These are phyloP conservation scores for Tolypocladium guangdongense DNA, from an alignment of 2,329 filamentous ascomycete species.

Conservation along the genomic window DNA sequence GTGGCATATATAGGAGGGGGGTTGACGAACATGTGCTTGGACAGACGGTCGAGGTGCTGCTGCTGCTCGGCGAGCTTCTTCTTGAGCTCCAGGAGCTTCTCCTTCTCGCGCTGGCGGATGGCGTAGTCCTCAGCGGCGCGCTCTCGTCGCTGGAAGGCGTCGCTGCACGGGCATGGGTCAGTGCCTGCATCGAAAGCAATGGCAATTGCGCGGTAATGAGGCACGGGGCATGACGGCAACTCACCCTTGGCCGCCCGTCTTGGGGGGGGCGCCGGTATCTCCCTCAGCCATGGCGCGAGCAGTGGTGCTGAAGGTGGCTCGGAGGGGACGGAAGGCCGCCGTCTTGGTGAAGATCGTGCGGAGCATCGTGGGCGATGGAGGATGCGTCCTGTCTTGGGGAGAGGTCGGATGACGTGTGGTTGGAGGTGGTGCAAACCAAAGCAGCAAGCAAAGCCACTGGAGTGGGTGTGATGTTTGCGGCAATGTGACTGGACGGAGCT, in stretches of 20 bases:
- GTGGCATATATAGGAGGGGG: background rate
- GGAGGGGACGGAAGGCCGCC: slow-evolving; percentile 41
- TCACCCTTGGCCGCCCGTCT: slow-evolving; percentile 42
- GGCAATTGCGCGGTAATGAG: background rate
- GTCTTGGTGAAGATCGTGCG: slow-evolving; percentile 51
- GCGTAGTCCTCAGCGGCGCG: slow-evolving; percentile 74
- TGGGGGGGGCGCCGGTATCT: slow-evolving; percentile 53
- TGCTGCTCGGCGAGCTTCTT: slow-evolving; percentile 67
- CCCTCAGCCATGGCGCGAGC: slow-evolving; percentile 55
- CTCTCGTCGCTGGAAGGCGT: slow-evolving; percentile 89
- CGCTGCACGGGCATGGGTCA: slow-evolving; percentile 38
- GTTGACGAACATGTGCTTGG: slow-evolving; percentile 67
- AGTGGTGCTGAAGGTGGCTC: slow-evolving; percentile 51
- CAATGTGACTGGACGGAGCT: background rate
- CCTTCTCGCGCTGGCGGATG: slow-evolving; percentile 78
- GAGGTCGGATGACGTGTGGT: slow-evolving; percentile 3
- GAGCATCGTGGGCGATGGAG: slow-evolving; percentile 42
- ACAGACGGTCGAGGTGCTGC: slow-evolving; percentile 72
- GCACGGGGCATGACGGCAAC: slow-evolving; percentile 13
- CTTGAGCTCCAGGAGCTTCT: slow-evolving; percentile 74
- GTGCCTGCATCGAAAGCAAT: background rate
- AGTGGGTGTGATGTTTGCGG: slow-evolving; percentile 1
- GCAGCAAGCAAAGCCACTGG: background rate
- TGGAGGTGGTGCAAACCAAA: slow-evolving; percentile 1
- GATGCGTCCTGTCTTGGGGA: background rate